Percentiles rank a stretch among this genome's conserved stretches.
phyloP scores from a whole-genome alignment of 208 protist genomes.

The Blastocrithidia nonstop region DNA sequence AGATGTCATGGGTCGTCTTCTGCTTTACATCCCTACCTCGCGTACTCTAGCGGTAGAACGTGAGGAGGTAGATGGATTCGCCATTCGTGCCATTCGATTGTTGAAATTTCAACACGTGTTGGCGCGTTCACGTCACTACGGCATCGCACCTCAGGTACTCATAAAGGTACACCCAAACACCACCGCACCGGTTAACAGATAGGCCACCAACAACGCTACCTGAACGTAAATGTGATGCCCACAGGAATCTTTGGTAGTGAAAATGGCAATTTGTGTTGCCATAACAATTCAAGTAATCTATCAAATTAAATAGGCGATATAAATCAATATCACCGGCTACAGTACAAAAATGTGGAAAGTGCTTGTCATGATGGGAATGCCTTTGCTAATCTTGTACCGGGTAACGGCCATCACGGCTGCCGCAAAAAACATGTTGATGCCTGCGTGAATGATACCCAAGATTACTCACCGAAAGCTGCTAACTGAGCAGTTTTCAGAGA shows the following conservation, averaged over 20 bases:
- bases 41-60: no score
- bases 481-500: slow-evolving; percentile 12
- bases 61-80: no score
- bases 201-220: slow-evolving; percentile 18
- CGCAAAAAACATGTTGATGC: slow-evolving; percentile 50
- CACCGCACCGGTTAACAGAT: slow-evolving; percentile 13
- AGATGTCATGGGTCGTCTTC: slow-evolving; percentile 6
- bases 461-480: slow-evolving; percentile 8
- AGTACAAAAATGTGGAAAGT: slow-evolving; percentile 21
- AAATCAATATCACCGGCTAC: slow-evolving; percentile 18
- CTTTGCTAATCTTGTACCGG: slow-evolving; percentile 19
- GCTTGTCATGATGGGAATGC: slow-evolving; percentile 17
- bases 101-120: slow-evolving; percentile 8
- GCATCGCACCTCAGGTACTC: slow-evolving; percentile 29
- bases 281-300: slow-evolving; percentile 43
- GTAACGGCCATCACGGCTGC: slow-evolving; percentile 27
- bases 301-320: slow-evolving; percentile 29
- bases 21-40: no score
- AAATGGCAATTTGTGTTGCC: slow-evolving; percentile 5
- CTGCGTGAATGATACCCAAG: slow-evolving; percentile 27
- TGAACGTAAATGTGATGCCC: slow-evolving; percentile 23
- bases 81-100: no score
- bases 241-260: slow-evolving; percentile 9
- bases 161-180: slow-evolving; percentile 36
- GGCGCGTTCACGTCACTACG: slow-evolving; percentile 34